Evolutionary conservation across 352 stramenopile species (phyloP).

Genomic region (Pythium rishiriense): DNA sequence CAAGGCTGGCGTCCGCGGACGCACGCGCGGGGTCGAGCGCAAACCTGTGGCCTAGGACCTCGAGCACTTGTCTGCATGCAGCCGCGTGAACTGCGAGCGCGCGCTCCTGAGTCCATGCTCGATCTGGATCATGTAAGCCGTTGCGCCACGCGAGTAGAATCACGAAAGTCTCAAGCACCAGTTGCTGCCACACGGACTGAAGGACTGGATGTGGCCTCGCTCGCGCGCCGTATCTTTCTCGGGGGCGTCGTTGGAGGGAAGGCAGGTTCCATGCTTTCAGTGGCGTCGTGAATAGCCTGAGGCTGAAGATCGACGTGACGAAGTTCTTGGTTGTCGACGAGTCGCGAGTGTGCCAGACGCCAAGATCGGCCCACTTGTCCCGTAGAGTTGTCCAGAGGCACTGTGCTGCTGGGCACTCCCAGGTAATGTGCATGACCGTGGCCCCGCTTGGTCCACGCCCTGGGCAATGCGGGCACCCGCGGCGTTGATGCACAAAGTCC

Average conservation of each 20-base stretch:
- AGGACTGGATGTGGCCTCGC: background rate
- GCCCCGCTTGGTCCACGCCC: too few species aligned
- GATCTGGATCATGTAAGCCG: background rate
- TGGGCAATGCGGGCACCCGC: background rate
- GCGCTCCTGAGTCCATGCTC: too few species aligned
- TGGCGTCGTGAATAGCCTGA: background rate
- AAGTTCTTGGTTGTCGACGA: too few species aligned
- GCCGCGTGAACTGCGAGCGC: too few species aligned
- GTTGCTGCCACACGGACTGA: background rate
- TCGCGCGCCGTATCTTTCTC: background rate
- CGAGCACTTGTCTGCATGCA: too few species aligned
- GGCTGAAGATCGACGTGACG: background rate
- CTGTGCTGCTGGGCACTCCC: background rate
- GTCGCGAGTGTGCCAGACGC: background rate
- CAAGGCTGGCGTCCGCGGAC: too few species aligned
- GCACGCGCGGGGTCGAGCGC: too few species aligned
- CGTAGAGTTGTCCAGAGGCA: background rate
- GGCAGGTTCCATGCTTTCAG: background rate
- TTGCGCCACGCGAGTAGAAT: background rate
- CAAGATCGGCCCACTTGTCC: background rate
- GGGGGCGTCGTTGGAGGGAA: background rate
- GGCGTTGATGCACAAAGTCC: constrained; percentile 9
- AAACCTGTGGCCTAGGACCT: too few species aligned
- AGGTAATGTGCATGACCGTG: background rate
- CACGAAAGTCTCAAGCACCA: background rate